These are phyloP conservation scores for Termitomyces sp. DNA, from an alignment of 1,284 basidiomycete genomes.

Conservation along the genomic window DNA sequence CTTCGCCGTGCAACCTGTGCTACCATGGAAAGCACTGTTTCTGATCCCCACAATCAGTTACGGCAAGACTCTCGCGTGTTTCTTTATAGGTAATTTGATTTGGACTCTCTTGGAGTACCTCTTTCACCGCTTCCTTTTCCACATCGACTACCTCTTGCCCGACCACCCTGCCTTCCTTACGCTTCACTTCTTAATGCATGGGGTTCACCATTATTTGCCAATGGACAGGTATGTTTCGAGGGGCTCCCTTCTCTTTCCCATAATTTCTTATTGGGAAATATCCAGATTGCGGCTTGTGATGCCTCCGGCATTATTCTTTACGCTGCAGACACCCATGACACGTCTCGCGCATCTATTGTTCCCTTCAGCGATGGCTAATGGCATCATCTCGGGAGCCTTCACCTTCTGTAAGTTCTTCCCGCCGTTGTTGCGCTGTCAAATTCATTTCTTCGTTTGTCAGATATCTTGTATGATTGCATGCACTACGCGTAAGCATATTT, in stretches of 20 bases:
- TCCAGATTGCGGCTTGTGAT: conserved; percentile 88
- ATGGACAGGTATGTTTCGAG: conserved; percentile 74
- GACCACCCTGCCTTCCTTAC: conserved; percentile 79
- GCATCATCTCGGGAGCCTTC: conserved; percentile 89
- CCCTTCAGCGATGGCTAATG: conserved; percentile 84
- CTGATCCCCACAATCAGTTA: conserved; percentile 44
- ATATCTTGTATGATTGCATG: conserved; percentile 88
- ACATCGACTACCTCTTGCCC: conserved; percentile 88
- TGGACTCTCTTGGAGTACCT: conserved; percentile 96
- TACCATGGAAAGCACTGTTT: conserved; percentile 45
- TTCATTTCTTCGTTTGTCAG: conserved; percentile 30
- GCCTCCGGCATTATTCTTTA: conserved; percentile 86
- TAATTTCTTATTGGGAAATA: conserved; percentile 6
- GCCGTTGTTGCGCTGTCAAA: not conserved
- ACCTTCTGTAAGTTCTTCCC: conserved; percentile 71
- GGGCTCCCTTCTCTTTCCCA: not conserved
- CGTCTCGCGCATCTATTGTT: conserved; percentile 81
- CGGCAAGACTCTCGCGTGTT: conserved; percentile 55
- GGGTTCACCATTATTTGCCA: conserved; percentile 96
- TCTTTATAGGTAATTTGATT: conserved; percentile 79
- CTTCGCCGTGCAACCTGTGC: conserved; percentile 48
- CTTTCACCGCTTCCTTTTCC: conserved; percentile 98
- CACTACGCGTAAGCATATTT: conserved; percentile 74
- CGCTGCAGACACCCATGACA: conserved; percentile 86
- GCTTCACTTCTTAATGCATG: conserved; percentile 92